Evolutionary conservation across 768 basidiomycete genomes (phyloP).

Genomic region (Lyophyllum atratum): DNA sequence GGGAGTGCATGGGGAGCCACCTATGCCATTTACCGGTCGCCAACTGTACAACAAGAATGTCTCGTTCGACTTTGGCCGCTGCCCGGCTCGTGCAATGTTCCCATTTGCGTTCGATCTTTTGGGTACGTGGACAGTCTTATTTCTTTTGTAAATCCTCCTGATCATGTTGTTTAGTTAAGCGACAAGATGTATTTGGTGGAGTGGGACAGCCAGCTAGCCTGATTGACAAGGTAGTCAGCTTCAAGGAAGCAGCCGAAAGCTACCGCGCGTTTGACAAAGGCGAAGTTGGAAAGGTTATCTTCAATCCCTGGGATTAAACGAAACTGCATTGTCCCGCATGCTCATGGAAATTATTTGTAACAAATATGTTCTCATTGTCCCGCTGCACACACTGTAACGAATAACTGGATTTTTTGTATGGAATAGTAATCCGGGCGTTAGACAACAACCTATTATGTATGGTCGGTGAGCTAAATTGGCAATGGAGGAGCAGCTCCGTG

Average conservation of each 20-base stretch:
- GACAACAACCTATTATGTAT: background rate
- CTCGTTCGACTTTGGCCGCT: conserved; percentile 79
- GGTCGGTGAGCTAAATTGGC: background rate
- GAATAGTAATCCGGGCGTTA: background rate
- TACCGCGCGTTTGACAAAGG: conserved; percentile 75
- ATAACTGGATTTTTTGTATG: background rate
- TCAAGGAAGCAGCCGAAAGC: conserved; percentile 55
- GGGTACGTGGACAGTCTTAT: conserved; percentile 27
- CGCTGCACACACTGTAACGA: background rate
- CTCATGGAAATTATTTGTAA: background rate
- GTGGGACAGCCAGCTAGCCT: conserved; percentile 63
- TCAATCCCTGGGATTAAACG: conserved; percentile 66
- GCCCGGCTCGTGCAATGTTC: conserved; percentile 79
- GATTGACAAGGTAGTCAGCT: conserved; percentile 66
- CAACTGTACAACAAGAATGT: conserved; percentile 78
- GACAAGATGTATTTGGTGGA: conserved; percentile 76
- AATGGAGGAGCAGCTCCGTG: background rate
- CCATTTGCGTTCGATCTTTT: conserved; percentile 70
- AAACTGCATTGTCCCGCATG: background rate
- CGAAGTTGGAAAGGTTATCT: conserved; percentile 73
- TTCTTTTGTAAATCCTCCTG: background rate
- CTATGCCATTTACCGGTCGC: conserved; percentile 55
- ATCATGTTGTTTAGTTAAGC: conserved; percentile 42
- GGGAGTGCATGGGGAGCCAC: conserved; percentile 62
- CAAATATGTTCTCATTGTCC: background rate